These are phyloP conservation scores for Carpinus viminea DNA, from an alignment of 306 rosid species.

Conservation along the genomic window DNA sequence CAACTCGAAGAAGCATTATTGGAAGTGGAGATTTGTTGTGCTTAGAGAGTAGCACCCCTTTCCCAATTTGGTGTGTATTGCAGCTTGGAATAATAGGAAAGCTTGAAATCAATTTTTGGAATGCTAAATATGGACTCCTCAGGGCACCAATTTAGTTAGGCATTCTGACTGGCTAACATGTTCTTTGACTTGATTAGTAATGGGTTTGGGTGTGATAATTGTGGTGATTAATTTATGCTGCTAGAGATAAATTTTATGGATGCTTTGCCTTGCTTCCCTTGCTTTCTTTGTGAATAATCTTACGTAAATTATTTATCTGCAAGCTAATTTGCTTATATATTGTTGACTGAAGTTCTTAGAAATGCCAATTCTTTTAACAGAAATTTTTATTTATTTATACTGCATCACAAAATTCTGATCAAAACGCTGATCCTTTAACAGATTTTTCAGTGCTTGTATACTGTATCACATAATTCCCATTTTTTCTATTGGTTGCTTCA, in stretches of 20 bases:
- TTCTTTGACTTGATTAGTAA: conserved; percentile 3
- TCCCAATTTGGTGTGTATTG: not conserved
- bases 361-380: not conserved
- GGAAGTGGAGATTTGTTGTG: conserved; percentile 1
- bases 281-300: not conserved
- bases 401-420: no score
- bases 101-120: not conserved
- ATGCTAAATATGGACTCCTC: no score
- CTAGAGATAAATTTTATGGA: not conserved
- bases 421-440: not conserved
- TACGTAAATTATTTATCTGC: not conserved
- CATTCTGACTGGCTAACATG: not conserved
- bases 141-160: not conserved
- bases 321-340: conserved; percentile 2
- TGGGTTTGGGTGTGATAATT: not conserved
- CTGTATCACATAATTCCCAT: not conserved
- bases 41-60: not conserved
- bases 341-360: not conserved
- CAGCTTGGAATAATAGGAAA: not conserved
- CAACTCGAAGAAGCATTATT: not conserved
- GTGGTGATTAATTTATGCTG: not conserved
- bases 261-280: not conserved
- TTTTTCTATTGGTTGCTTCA: conserved; percentile 10
- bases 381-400: not conserved
- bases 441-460: not conserved